Conservation (phyloP, 2,329 filamentous ascomycete species). For the Pseudogymnoascus sp. region DNA sequence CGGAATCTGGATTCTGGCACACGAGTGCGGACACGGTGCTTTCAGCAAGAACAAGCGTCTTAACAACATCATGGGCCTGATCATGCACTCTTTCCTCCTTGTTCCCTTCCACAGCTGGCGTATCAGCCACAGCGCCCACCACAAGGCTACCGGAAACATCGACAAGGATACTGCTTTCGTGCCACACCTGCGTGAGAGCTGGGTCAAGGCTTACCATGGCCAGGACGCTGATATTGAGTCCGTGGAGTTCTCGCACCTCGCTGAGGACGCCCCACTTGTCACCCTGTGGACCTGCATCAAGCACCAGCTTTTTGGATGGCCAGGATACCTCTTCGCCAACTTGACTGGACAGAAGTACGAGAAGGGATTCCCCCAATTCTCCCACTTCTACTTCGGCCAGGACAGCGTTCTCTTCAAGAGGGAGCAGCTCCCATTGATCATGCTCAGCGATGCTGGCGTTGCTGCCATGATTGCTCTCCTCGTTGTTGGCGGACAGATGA, state of each 20-base stretch:
- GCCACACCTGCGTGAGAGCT: conserved; percentile 37
- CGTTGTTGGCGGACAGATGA: conserved; percentile 40
- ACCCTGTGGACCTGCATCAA: conserved; percentile 45
- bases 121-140: conserved; percentile 61
- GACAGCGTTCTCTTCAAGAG: conserved; percentile 51
- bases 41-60: conserved; percentile 50
- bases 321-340: conserved; percentile 55
- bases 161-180: conserved; percentile 60
- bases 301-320: conserved; percentile 59
- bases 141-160: conserved; percentile 60
- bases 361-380: conserved; percentile 32
- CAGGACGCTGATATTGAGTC: conserved; percentile 10
- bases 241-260: conserved; percentile 36
- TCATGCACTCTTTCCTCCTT: conserved; percentile 56
- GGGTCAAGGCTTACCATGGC: conserved; percentile 13
- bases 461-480: conserved; percentile 40
- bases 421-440: conserved; percentile 46
- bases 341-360: conserved; percentile 16
- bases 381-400: conserved; percentile 49
- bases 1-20: conserved; percentile 63
- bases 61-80: conserved; percentile 57
- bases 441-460: conserved; percentile 53
- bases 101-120: conserved; percentile 68
- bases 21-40: conserved; percentile 64
- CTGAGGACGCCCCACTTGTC: conserved; percentile 55